Base-by-base conservation (phyloP, 78 protist genomes). In the Polysphondylium violaceum region DNA sequence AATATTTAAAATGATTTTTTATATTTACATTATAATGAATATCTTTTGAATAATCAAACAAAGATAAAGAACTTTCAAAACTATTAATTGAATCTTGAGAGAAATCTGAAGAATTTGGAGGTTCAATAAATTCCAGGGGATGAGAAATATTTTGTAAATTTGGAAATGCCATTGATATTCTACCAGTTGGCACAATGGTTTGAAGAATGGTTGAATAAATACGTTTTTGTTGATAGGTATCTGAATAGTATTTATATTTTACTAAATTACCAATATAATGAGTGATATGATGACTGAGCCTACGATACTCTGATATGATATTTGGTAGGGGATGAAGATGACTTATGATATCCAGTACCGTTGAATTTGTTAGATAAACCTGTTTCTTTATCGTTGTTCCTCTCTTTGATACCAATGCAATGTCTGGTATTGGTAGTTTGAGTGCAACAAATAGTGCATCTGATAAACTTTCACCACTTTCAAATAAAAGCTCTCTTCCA, bases 161-260 rank as follows among this genome's bases (percentile, higher is more conserved):
- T 25, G 94, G 94, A 67, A 41, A 69, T 7, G 35, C 79, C 83
- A 88, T 78, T 12, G 94, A 50, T 23, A 88, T 40, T 27, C 94
- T 21, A 19, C 94, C 94, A 23, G 94, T 88, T 36, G 94, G 94
- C 17, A 88, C 94, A 47, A 72, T 58, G 1, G 94, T 88, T 50
- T 88, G 94, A 19, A 36, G 59, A 38, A 88, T 78, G 17, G 94
- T 88, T 23, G 94, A 71, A 61, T 88, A 88, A 23, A 88, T 88
- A 16, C 67, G 41, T 25, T 55, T 51, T 33, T 27, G 27, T 29
- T 33, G 16, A 11, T 29, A 36, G 4, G 2, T 11, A 23, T 88
- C 71, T 11, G 51, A 27, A 5, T 27, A 9, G 41, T 43, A 88
- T 17, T 56, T 25, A 72, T 76, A 76, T 47, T 73, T 76, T 2